Evolutionary conservation across 192 early-diverging fungal species (phyloP).

Genomic region (Podila epicladia): DNA sequence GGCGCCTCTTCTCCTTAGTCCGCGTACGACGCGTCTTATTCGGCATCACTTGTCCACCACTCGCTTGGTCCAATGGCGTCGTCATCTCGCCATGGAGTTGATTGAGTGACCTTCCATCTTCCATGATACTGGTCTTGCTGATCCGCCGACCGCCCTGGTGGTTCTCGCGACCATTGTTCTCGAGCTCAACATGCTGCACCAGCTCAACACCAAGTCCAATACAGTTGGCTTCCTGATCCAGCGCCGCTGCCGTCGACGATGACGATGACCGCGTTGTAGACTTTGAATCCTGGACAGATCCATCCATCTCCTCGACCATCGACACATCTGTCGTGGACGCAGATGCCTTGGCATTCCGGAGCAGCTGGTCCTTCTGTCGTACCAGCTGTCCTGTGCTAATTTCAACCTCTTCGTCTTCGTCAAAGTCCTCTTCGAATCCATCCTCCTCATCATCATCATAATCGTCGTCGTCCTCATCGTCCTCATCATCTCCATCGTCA

Average conservation of each 20-base stretch:
- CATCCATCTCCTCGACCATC: background rate
- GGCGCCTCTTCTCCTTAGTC: conserved; percentile 18
- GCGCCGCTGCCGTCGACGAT: too few relatives aligned
- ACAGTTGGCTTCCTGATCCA: background rate
- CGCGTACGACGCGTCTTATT: conserved; percentile 9
- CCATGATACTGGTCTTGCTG: too few relatives aligned
- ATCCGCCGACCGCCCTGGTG: background rate
- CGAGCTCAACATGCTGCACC: conserved; percentile 2
- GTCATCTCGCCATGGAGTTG: too few relatives aligned
- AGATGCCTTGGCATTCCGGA: background rate
- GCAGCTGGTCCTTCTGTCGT: background rate
- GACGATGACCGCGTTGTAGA: background rate
- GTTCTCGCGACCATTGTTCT: conserved; percentile 1
- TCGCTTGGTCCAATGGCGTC: too few relatives aligned
- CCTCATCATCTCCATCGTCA: conserved; percentile 5
- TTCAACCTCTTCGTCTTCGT: background rate
- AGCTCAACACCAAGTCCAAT: background rate
- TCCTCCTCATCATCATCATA: conserved; percentile 24
- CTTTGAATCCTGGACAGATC: background rate
- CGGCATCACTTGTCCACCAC: too few relatives aligned
- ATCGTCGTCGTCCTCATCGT: conserved; percentile 9
- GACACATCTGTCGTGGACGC: background rate
- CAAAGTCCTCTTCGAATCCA: background rate
- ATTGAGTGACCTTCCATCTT: too few relatives aligned
- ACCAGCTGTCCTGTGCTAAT: conserved; percentile 7